A percentile compares a stretch with the other conserved stretches of the same genome.
phyloP scores from a whole-genome alignment of 2,329 filamentous ascomycete genomes.

The Kalmusia sp. region DNA sequence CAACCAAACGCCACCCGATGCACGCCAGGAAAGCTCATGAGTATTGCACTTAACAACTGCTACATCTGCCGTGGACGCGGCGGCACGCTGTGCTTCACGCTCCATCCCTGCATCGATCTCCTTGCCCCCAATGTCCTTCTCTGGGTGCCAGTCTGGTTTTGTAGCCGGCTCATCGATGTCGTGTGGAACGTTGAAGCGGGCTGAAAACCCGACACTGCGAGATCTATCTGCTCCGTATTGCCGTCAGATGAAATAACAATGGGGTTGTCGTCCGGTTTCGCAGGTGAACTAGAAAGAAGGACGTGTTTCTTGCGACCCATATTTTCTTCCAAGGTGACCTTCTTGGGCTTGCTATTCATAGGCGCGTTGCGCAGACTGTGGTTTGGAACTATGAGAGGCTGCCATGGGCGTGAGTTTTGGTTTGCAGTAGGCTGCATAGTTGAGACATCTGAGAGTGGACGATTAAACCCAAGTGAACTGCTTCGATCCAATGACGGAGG shows the following conservation, averaged over 20 bases:
- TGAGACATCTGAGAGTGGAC: constrained; percentile 41
- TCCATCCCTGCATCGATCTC: constrained; percentile 60
- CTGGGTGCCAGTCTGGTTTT: constrained; percentile 31
- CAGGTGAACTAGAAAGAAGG: constrained; percentile 53
- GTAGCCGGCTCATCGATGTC: constrained; percentile 48
- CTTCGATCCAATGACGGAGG: constrained; percentile 25
- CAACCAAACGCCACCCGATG: background rate
- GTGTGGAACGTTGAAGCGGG: constrained; percentile 53
- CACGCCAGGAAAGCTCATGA: too few relatives aligned
- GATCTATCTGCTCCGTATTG: constrained; percentile 11
- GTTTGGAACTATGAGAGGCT: constrained; percentile 31
- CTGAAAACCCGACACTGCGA: constrained; percentile 28
- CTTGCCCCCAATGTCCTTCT: constrained; percentile 60
- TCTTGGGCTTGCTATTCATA: constrained; percentile 39
- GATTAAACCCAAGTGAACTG: constrained; percentile 22
- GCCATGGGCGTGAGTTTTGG: constrained; percentile 24
- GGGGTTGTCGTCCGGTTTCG: constrained; percentile 32
- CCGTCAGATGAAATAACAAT: constrained; percentile 5
- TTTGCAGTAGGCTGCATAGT: constrained; percentile 28
- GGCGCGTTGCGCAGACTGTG: constrained; percentile 44
- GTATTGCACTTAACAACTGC: background rate
- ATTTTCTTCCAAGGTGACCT: constrained; percentile 25
- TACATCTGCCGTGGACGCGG: constrained; percentile 33
- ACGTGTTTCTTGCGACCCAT: constrained; percentile 54
- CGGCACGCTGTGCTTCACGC: constrained; percentile 42